Evolutionary conservation across 179 eudicot species (phyloP).

Genomic region (Amaranthus tricolor): DNA sequence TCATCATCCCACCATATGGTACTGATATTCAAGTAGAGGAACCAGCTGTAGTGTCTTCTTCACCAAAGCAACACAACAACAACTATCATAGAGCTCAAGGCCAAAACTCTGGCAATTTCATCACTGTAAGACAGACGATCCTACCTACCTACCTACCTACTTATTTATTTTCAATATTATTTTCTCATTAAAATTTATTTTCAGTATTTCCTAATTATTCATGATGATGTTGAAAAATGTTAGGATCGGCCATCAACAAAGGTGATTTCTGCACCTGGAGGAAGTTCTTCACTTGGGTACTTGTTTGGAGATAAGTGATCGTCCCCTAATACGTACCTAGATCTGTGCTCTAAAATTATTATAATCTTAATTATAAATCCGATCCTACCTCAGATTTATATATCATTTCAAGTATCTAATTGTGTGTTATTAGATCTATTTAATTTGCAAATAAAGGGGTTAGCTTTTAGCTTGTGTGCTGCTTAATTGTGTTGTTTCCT

Average conservation of each 20-base stretch:
- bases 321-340: background rate
- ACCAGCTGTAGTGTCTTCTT: background rate
- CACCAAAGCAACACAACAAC: constrained; percentile 30
- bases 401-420: no score
- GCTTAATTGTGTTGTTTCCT: background rate
- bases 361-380: background rate
- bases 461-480: background rate
- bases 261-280: constrained; percentile 75
- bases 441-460: background rate
- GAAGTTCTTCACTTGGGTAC: constrained; percentile 78
- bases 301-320: constrained; percentile 77
- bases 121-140: constrained; percentile 35
- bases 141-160: background rate
- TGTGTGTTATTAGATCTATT: background rate
- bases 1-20: constrained; percentile 54
- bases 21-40: constrained; percentile 31
- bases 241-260: constrained; percentile 77
- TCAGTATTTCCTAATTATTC: background rate
- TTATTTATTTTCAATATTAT: no score
- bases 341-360: background rate
- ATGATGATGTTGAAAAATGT: background rate
- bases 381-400: background rate
- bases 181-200: background rate
- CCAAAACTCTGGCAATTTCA: constrained; percentile 43
- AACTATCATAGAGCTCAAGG: constrained; percentile 40